phyloP scores from a whole-genome alignment of 331 rosid genomes.

The Saraca asoca region DNA sequence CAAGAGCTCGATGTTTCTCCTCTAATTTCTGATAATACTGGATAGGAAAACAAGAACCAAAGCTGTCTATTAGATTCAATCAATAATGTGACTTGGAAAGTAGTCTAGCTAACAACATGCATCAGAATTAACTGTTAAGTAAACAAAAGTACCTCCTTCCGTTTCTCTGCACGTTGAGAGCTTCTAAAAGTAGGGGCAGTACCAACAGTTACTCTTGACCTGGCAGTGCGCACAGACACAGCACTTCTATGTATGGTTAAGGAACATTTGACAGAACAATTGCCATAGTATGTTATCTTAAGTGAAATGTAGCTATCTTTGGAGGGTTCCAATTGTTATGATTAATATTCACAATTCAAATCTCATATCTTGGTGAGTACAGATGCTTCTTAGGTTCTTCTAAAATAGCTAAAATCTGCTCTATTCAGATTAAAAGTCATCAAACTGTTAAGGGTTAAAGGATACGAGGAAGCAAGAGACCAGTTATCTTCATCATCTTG shows the following conservation, averaged over 20 bases:
- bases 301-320: slow-evolving; percentile 21
- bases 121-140: slow-evolving; percentile 29
- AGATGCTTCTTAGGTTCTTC: slow-evolving; percentile 20
- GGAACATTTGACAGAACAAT: slow-evolving; percentile 43
- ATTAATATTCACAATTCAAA: slow-evolving; percentile 4
- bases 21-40: slow-evolving; percentile 82
- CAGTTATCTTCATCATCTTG: slow-evolving; percentile 79
- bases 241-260: slow-evolving; percentile 58
- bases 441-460: slow-evolving; percentile 41
- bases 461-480: slow-evolving; percentile 91
- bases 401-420: slow-evolving; percentile 19
- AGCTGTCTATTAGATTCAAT: slow-evolving; percentile 29
- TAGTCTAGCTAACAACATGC: slow-evolving; percentile 19
- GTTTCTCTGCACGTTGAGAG: slow-evolving; percentile 71
- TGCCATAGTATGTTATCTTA: slow-evolving; percentile 2
- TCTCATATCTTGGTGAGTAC: slow-evolving; percentile 1
- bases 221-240: slow-evolving; percentile 68
- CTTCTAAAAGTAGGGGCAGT: slow-evolving; percentile 76
- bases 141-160: slow-evolving; percentile 72
- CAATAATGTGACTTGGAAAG: slow-evolving; percentile 15
- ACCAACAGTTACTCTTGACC: slow-evolving; percentile 78
- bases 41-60: slow-evolving; percentile 36
- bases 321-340: slow-evolving; percentile 9
- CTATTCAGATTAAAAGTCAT: slow-evolving; percentile 29
- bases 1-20: slow-evolving; percentile 88